A percentile compares a stretch with the other conserved stretches of the same genome.
These are phyloP conservation scores for Alternaria longipes DNA, from an alignment of 2,329 filamentous ascomycete species.

Conservation along the genomic window DNA sequence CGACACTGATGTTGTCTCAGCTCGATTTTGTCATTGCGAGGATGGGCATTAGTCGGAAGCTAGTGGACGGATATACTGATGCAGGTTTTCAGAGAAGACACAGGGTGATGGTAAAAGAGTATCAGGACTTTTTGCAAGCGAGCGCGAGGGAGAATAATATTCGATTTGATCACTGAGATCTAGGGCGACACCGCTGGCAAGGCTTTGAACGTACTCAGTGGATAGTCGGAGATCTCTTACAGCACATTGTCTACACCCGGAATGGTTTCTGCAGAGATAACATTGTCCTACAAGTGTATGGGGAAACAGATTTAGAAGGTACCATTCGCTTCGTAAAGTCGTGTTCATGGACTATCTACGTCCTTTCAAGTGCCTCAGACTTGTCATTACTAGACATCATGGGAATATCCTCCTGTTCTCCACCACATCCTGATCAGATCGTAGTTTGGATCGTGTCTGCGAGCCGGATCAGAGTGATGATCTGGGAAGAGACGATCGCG, in stretches of 20 bases:
- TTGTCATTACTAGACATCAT: background rate
- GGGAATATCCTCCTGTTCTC: background rate
- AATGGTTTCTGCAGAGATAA: background rate
- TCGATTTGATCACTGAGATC: background rate
- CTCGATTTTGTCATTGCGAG: background rate
- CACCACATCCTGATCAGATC: background rate
- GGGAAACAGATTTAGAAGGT: background rate
- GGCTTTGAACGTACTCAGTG: background rate
- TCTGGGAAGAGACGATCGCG: background rate
- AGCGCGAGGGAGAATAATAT: background rate
- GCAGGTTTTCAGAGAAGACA: background rate
- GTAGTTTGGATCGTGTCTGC: background rate
- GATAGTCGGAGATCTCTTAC: background rate
- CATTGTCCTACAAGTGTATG: background rate
- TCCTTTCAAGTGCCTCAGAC: background rate
- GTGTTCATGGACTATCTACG: background rate
- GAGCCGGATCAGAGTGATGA: background rate
- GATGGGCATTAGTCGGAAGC: background rate
- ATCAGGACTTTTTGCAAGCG: background rate
- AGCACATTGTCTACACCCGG: background rate
- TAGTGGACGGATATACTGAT: background rate
- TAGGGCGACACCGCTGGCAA: too few relatives aligned
- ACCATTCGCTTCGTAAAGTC: background rate
- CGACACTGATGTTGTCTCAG: background rate
- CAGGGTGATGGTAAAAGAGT: background rate